These are phyloP conservation scores for Agrocybe praecox DNA, from an alignment of 768 basidiomycete species.

Conservation along the genomic window DNA sequence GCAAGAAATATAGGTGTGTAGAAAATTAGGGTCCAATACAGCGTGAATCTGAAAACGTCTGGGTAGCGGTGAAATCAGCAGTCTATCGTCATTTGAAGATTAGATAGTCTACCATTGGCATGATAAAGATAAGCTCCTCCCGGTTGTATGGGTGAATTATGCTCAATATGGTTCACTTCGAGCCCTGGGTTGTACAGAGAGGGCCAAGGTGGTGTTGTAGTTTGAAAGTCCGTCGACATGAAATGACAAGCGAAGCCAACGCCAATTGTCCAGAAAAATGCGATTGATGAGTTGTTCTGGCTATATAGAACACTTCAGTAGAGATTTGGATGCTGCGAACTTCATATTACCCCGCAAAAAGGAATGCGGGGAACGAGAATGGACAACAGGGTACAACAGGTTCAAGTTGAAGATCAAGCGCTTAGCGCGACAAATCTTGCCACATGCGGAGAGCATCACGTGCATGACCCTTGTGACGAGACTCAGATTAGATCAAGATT, in stretches of 20 bases:
- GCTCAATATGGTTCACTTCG: slow-evolving; percentile 48
- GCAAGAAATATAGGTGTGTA: slow-evolving; percentile 52
- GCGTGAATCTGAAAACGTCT: slow-evolving; percentile 56
- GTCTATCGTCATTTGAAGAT: not conserved
- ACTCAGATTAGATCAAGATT: too few species aligned
- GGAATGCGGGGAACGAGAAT: not conserved
- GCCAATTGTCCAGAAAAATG: too few species aligned
- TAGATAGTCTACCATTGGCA: slow-evolving; percentile 33
- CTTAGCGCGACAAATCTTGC: too few species aligned
- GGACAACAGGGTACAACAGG: too few species aligned
- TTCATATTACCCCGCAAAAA: not conserved
- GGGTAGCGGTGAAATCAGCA: not conserved
- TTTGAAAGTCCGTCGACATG: slow-evolving; percentile 11
- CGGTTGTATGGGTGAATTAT: slow-evolving; percentile 39
- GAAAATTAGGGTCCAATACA: slow-evolving; percentile 54
- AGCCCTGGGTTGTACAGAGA: slow-evolving; percentile 51
- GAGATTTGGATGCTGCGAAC: too few species aligned
- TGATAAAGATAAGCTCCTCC: slow-evolving; percentile 45
- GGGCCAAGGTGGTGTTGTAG: slow-evolving; percentile 43
- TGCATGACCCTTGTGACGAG: too few species aligned
- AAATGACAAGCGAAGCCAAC: too few species aligned
- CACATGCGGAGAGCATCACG: too few species aligned
- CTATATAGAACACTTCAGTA: too few species aligned
- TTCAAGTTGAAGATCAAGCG: too few species aligned
- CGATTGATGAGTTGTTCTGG: too few species aligned